Conservation (phyloP, 345 rosid genomes). For the Luvunga scandens region DNA sequence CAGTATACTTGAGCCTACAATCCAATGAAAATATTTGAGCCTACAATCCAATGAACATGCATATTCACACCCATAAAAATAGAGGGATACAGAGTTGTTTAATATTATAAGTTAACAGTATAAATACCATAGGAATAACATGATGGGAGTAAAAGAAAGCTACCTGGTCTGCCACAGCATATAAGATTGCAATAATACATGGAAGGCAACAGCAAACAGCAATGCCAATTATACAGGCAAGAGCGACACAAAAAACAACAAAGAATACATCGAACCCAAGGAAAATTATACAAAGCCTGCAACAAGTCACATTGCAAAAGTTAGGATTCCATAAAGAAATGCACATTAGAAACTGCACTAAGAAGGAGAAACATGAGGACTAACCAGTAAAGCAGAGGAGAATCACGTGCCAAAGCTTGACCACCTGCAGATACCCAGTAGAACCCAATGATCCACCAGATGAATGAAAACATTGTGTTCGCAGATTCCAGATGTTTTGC, state of each 20-base stretch:
- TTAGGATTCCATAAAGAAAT: slow-evolving; percentile 19
- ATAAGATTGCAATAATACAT: slow-evolving; percentile 91
- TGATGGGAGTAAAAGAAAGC: slow-evolving; percentile 9
- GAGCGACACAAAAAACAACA: slow-evolving; percentile 90
- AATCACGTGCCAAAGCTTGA: slow-evolving; percentile 58
- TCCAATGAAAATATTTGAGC: not conserved
- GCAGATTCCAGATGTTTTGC: slow-evolving; percentile 96
- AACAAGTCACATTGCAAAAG: slow-evolving; percentile 16
- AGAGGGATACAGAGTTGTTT: not conserved
- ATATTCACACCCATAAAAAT: not conserved
- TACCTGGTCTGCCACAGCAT: slow-evolving; percentile 97
- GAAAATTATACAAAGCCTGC: slow-evolving; percentile 91
- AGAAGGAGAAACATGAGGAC: slow-evolving; percentile 16
- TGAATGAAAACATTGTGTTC: slow-evolving; percentile 93
- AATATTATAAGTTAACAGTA: not conserved
- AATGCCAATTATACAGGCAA: slow-evolving; percentile 91
- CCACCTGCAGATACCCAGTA: slow-evolving; percentile 98
- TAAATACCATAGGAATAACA: not conserved
- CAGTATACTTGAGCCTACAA: not conserved
- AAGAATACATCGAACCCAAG: slow-evolving; percentile 97
- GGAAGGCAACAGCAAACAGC: slow-evolving; percentile 99
- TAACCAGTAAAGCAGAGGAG: slow-evolving; percentile 92
- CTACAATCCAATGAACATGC: not conserved
- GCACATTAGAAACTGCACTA: not conserved
- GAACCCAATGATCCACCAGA: slow-evolving; percentile 99